Evolutionary conservation across 2,329 filamentous ascomycete species (phyloP).

Genomic region (Monosporascus ibericus): DNA sequence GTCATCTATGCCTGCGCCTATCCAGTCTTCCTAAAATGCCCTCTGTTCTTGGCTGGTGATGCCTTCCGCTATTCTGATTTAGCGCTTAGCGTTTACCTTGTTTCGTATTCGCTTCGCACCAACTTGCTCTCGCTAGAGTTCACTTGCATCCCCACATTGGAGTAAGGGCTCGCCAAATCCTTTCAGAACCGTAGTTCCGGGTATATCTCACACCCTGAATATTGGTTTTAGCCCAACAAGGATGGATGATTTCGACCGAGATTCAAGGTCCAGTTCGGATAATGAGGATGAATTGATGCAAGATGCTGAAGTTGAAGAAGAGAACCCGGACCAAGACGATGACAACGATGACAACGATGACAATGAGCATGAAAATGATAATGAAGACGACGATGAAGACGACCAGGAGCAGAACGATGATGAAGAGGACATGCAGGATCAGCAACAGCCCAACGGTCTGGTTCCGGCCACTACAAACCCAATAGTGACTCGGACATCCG

Average conservation of each 20-base stretch:
- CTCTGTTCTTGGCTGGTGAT: too few relatives aligned
- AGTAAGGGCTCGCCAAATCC: not conserved
- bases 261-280: conserved; percentile 37
- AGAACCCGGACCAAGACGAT: conserved; percentile 24
- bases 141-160: not conserved
- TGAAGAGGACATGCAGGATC: conserved; percentile 22
- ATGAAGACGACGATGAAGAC: conserved; percentile 29
- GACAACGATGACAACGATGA: conserved; percentile 37
- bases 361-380: conserved; percentile 29
- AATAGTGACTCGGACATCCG: conserved; percentile 22
- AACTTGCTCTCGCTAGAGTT: not conserved
- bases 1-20: too few relatives aligned
- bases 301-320: conserved; percentile 21
- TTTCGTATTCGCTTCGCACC: not conserved
- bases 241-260: conserved; percentile 34
- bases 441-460: conserved; percentile 6
- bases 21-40: too few relatives aligned
- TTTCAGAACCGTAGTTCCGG: not conserved
- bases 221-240: not conserved
- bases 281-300: conserved; percentile 33
- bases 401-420: conserved; percentile 30
- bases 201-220: not conserved
- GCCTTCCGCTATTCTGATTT: too few relatives aligned
- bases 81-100: too few relatives aligned
- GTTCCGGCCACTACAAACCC: conserved; percentile 7